phyloP scores from a whole-genome alignment of 805 yeast species.

The Zygotorulaspora sp. region DNA sequence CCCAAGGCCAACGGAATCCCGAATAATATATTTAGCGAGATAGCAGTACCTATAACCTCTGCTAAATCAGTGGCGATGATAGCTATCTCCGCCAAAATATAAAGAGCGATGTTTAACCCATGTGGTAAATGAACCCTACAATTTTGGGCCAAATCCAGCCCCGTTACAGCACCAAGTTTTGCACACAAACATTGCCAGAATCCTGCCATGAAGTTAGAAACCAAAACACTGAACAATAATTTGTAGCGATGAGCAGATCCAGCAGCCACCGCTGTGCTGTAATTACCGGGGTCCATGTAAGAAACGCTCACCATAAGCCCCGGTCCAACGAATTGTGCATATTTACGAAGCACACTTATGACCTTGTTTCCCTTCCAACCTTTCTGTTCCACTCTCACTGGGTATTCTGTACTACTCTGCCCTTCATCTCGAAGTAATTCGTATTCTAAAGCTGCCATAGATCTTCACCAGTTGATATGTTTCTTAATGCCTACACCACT shows the following conservation, averaged over 20 bases:
- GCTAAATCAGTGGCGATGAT: slow-evolving; percentile 95
- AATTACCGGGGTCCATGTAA: slow-evolving; percentile 97
- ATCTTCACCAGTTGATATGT: too few relatives aligned
- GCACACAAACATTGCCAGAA: slow-evolving; percentile 81
- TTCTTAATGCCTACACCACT: too few relatives aligned
- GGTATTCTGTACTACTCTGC: slow-evolving; percentile 1
- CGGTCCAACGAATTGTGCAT: slow-evolving; percentile 77
- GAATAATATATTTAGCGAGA: slow-evolving; percentile 79
- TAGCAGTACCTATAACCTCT: slow-evolving; percentile 97
- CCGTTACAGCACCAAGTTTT: slow-evolving; percentile 89
- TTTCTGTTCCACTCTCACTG: slow-evolving; percentile 5
- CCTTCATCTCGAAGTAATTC: slow-evolving; percentile 9
- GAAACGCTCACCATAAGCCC: slow-evolving; percentile 94
- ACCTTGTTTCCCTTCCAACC: slow-evolving; percentile 7
- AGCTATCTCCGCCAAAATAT: slow-evolving; percentile 80
- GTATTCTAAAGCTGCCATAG: slow-evolving; percentile 10
- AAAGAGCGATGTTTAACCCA: slow-evolving; percentile 55
- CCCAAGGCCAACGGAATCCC: slow-evolving; percentile 78
- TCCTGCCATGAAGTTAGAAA: slow-evolving; percentile 83
- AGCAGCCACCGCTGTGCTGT: slow-evolving; percentile 89
- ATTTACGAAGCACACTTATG: slow-evolving; percentile 39
- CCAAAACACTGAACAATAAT: slow-evolving; percentile 67
- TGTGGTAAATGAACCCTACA: slow-evolving; percentile 72
- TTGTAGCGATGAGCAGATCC: slow-evolving; percentile 85
- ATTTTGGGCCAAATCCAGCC: slow-evolving; percentile 83